Evolutionary conservation across 352 stramenopile genomes (phyloP).

Genomic region (Salisapilia sapeloensis): DNA sequence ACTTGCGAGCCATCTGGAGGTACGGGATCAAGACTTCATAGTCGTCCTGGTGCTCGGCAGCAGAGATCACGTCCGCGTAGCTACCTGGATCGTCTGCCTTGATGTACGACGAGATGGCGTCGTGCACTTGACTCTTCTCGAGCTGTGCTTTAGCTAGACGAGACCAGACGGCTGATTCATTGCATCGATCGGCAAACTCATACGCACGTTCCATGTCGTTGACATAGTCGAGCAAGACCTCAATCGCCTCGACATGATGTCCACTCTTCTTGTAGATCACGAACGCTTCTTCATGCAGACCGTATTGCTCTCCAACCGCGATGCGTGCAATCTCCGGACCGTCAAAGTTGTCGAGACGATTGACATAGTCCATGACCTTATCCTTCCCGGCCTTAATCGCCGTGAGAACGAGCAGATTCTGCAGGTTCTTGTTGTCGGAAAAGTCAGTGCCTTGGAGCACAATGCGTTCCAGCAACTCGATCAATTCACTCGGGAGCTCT

Average conservation of each 20-base stretch:
- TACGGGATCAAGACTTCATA: slow-evolving; percentile 97
- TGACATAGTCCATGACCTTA: slow-evolving; percentile 99
- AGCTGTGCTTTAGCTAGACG: slow-evolving; percentile 98
- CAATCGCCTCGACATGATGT: slow-evolving; percentile 91
- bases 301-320: slow-evolving; percentile 95
- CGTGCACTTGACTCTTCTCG: slow-evolving; percentile 88
- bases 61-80: slow-evolving; percentile 96
- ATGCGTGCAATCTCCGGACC: slow-evolving; percentile 98
- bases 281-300: slow-evolving; percentile 99
- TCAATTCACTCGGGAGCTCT: slow-evolving; percentile 97
- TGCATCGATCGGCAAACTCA: slow-evolving; percentile 97
- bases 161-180: slow-evolving; percentile 97
- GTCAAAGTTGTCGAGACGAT: slow-evolving; percentile 99
- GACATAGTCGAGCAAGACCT: slow-evolving; percentile 89
- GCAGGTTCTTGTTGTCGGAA: slow-evolving; percentile 98
- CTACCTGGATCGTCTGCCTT: slow-evolving; percentile 96
- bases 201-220: slow-evolving; percentile 97
- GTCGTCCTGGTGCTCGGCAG: slow-evolving; percentile 92
- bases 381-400: slow-evolving; percentile 97
- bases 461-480: slow-evolving; percentile 98
- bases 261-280: slow-evolving; percentile 99
- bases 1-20: slow-evolving; percentile 98
- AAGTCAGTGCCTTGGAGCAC: slow-evolving; percentile 99
- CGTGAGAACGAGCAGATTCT: slow-evolving; percentile 99
- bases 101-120: slow-evolving; percentile 98